A percentile compares a stretch with the other conserved stretches of the same genome.
Evolutionary conservation across 2,329 filamentous ascomycete genomes (phyloP).

Genomic region (Colletotrichum magnum): DNA sequence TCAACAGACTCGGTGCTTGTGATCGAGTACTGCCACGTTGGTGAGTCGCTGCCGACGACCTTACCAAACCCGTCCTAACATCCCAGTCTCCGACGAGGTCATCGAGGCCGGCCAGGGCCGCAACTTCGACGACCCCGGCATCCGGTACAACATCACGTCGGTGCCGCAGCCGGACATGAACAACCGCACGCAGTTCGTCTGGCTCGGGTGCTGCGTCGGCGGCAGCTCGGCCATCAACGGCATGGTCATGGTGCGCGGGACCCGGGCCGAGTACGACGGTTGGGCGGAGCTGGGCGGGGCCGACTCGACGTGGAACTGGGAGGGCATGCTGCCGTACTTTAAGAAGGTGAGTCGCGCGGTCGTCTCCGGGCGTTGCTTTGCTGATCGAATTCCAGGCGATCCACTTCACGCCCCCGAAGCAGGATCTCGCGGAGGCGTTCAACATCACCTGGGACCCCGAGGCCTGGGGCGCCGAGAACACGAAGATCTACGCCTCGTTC

Average conservation of each 20-base stretch:
- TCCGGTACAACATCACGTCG: constrained; percentile 47
- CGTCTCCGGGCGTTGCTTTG: too few species aligned
- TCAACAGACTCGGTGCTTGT: constrained; percentile 32
- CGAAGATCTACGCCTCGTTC: constrained; percentile 38
- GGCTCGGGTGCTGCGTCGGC: constrained; percentile 52
- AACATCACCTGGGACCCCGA: constrained; percentile 42
- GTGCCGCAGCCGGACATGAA: constrained; percentile 47
- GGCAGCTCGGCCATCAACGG: constrained; percentile 57
- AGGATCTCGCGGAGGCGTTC: constrained; percentile 39
- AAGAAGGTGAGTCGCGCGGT: constrained; percentile 51
- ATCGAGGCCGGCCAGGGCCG: constrained; percentile 18
- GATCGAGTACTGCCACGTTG: constrained; percentile 35
- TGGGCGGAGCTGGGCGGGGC: constrained; percentile 61
- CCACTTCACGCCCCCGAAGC: constrained; percentile 40
- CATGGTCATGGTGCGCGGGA: constrained; percentile 53
- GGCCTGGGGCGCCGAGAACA: constrained; percentile 41
- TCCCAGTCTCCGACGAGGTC: constrained; percentile 17
- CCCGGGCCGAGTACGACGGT: constrained; percentile 55
- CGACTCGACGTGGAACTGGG: constrained; percentile 58
- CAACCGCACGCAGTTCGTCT: constrained; percentile 44
- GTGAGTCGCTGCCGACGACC: background rate
- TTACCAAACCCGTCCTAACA: fast-evolving
- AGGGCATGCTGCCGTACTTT: constrained; percentile 58
- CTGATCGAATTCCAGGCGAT: background rate
- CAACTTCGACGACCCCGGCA: constrained; percentile 39